Conservation (phyloP, 129 eudicot species). For the Saussurea involucrata region DNA sequence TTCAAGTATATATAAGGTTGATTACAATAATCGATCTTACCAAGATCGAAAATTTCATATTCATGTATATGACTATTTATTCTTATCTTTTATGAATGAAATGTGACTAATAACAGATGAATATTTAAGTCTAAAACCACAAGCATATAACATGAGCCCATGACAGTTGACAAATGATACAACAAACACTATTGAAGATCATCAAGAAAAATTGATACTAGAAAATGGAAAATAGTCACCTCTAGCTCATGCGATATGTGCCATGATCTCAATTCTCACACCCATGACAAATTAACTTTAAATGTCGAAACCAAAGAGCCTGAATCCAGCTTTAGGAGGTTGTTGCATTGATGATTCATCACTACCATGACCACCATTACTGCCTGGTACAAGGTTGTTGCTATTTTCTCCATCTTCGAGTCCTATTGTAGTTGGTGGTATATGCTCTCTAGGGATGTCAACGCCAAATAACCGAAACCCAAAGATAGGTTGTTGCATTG, state of each 20-base stretch:
- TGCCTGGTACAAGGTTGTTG: neutral
- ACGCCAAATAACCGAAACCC: conserved; percentile 1
- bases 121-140: neutral
- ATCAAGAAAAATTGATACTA: neutral
- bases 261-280: neutral
- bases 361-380: neutral
- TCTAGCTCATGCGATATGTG: neutral
- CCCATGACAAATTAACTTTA: neutral
- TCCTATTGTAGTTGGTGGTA: neutral
- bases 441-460: neutral
- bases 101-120: neutral
- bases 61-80: neutral
- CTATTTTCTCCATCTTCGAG: neutral
- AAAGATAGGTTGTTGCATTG: neutral
- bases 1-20: neutral
- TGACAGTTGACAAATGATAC: neutral
- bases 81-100: neutral
- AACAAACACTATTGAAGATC: neutral
- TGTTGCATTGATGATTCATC: conserved; percentile 1
- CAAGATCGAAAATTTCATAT: neutral
- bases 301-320: conserved; percentile 12
- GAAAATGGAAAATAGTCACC: neutral
- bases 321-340: conserved; percentile 5
- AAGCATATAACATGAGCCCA: neutral
- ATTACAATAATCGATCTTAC: neutral